These are phyloP conservation scores for Dactylellina drechsleri DNA, from an alignment of 2,329 filamentous ascomycete genomes.

Conservation along the genomic window DNA sequence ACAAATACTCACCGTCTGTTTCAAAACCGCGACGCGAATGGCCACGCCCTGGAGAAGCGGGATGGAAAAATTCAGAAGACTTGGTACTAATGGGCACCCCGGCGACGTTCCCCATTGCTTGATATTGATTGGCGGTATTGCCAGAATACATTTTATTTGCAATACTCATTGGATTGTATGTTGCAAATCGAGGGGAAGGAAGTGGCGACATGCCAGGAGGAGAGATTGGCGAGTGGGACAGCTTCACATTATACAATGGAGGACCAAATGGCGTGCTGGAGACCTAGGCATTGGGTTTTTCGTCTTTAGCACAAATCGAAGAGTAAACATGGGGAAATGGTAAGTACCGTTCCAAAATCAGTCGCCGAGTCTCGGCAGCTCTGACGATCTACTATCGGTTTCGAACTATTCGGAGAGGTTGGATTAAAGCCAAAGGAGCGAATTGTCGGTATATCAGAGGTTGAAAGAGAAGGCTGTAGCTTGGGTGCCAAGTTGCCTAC, in stretches of 20 bases:
- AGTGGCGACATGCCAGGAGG: slow-evolving; percentile 58
- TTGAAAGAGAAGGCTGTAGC: slow-evolving; percentile 87
- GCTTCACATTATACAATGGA: slow-evolving; percentile 56
- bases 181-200: slow-evolving; percentile 58
- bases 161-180: slow-evolving; percentile 58
- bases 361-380: slow-evolving; percentile 56
- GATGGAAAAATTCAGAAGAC: slow-evolving; percentile 38
- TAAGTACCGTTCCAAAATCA: slow-evolving; percentile 55
- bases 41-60: slow-evolving; percentile 44
- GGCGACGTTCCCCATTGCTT: slow-evolving; percentile 53
- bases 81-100: slow-evolving; percentile 12
- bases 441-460: slow-evolving; percentile 85
- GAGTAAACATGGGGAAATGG: neutral
- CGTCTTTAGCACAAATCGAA: slow-evolving; percentile 1
- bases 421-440: slow-evolving; percentile 73
- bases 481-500: slow-evolving; percentile 66
- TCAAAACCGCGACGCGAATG: slow-evolving; percentile 52
- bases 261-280: slow-evolving; percentile 56
- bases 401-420: slow-evolving; percentile 60
- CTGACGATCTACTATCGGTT: slow-evolving; percentile 54
- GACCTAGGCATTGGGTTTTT: slow-evolving; percentile 32
- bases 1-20: slow-evolving; percentile 22
- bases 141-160: slow-evolving; percentile 55
- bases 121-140: slow-evolving; percentile 56
- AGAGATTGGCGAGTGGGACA: slow-evolving; percentile 55